Evolutionary conservation across 768 basidiomycete species (phyloP).

Genomic region (Boletellus sp.): DNA sequence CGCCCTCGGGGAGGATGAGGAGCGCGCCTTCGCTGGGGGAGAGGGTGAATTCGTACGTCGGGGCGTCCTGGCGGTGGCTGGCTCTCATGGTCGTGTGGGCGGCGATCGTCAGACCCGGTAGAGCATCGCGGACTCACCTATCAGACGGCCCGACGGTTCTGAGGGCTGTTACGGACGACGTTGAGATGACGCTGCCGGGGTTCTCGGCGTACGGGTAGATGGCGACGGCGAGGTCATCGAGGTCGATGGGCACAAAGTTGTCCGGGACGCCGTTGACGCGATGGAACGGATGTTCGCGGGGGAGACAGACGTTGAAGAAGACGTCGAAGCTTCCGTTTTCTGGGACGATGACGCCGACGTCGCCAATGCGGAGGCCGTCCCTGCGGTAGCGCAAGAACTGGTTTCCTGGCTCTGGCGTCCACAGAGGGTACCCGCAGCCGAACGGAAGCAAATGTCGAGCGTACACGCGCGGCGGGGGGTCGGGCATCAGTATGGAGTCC

Average conservation of each 20-base stretch:
- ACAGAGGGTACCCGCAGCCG: conserved; percentile 31
- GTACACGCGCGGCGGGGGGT: conserved; percentile 16
- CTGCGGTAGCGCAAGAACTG: conserved; percentile 23
- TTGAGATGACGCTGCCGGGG: conserved; percentile 11
- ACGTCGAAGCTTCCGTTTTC: conserved; percentile 33
- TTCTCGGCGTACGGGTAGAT: conserved; percentile 5
- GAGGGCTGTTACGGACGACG: conserved; percentile 3
- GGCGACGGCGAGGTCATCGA: conserved; percentile 4
- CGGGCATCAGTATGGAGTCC: too few species aligned
- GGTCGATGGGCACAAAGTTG: conserved; percentile 22
- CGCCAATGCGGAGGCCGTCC: conserved; percentile 32
- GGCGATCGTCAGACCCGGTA: too few species aligned
- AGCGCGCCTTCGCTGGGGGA: conserved; percentile 28
- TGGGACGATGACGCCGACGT: conserved; percentile 33
- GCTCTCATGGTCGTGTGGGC: not conserved
- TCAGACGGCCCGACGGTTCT: conserved; percentile 2
- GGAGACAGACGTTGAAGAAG: conserved; percentile 35
- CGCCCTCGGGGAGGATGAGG: conserved; percentile 30
- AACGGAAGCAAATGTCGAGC: conserved; percentile 8
- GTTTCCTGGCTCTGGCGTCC: conserved; percentile 29
- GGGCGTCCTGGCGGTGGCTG: not conserved
- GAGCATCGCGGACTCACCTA: not conserved
- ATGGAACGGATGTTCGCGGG: conserved; percentile 22
- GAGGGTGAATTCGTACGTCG: conserved; percentile 8
- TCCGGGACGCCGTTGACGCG: conserved; percentile 20